Conservation (phyloP, 495 filamentous ascomycete genomes). For the Pyrenopolyporus hunteri region DNA sequence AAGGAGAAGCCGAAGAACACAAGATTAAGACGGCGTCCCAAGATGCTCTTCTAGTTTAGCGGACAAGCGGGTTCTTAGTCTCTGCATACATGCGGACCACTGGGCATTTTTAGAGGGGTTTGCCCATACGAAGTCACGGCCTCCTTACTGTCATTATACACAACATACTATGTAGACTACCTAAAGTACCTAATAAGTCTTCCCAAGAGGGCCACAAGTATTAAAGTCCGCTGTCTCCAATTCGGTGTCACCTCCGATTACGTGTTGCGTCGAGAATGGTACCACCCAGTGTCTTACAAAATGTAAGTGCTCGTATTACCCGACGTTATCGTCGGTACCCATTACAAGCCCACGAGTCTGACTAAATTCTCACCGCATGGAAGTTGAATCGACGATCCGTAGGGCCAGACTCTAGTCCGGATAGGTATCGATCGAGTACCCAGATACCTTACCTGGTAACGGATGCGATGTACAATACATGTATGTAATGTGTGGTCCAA, state of each 20-base stretch:
- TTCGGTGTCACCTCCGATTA: not conserved
- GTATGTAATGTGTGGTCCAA: not conserved
- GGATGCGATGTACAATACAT: no score
- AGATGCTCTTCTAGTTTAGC: slow-evolving; percentile 34
- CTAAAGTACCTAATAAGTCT: slow-evolving; percentile 27
- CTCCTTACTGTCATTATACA: slow-evolving; percentile 23
- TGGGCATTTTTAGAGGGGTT: slow-evolving; percentile 16
- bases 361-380: not conserved
- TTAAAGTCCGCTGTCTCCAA: slow-evolving; percentile 6
- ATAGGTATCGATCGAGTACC: not conserved
- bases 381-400: not conserved
- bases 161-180: slow-evolving; percentile 33
- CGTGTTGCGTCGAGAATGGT: no score
- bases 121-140: slow-evolving; percentile 36
- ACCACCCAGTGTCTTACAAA: no score
- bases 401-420: not conserved
- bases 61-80: slow-evolving; percentile 32
- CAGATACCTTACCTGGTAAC: no score
- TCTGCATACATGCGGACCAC: not conserved
- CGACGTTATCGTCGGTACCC: not conserved
- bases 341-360: not conserved
- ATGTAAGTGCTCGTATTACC: not conserved
- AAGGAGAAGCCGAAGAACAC: slow-evolving; percentile 28
- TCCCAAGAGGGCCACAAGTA: slow-evolving; percentile 10
- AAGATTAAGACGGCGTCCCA: slow-evolving; percentile 34